A percentile compares a stretch with the other conserved stretches of the same genome.
Evolutionary conservation across 2,329 filamentous ascomycete species (phyloP).

Genomic region (Beauveria australis): DNA sequence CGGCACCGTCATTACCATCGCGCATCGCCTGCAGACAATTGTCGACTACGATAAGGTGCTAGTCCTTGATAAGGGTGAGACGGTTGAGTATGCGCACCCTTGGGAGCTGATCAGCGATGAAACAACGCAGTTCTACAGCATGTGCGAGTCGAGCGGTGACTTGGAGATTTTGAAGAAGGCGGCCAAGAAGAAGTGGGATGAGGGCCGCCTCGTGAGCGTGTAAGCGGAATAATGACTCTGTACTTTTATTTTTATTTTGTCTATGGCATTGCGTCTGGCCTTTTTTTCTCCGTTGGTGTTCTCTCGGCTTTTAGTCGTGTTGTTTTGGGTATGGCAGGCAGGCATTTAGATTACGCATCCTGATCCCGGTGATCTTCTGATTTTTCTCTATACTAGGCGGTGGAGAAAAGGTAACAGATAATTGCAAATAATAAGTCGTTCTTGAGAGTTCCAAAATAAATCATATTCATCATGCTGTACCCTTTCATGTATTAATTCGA

Average conservation of each 20-base stretch:
- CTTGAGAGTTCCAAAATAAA: no score
- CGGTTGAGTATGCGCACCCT: constrained; percentile 87
- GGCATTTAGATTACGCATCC: not conserved
- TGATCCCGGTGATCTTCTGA: not conserved
- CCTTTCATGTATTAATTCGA: no score
- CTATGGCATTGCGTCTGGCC: not conserved
- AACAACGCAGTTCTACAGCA: constrained; percentile 53
- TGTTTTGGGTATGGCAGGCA: not conserved
- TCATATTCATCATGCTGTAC: no score
- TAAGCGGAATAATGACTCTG: constrained; percentile 16
- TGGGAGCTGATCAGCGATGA: constrained; percentile 69
- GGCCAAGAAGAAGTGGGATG: constrained; percentile 46
- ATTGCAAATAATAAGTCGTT: no score
- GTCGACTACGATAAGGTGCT: constrained; percentile 97
- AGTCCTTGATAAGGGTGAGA: constrained; percentile 79
- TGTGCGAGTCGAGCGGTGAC: constrained; percentile 59
- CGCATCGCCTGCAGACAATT: constrained; percentile 91
- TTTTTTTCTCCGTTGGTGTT: not conserved
- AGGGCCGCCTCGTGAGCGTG: constrained; percentile 28
- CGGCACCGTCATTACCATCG: constrained; percentile 93
- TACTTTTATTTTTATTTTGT: not conserved
- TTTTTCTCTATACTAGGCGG: not conserved
- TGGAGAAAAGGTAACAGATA: not conserved
- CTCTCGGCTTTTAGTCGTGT: not conserved
- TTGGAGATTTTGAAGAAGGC: constrained; percentile 41